Evolutionary conservation across 192 early-diverging fungal genomes (phyloP), one percentile per base, ranked within the genome.

Genomic region (Dissophora globulifera): DNA sequence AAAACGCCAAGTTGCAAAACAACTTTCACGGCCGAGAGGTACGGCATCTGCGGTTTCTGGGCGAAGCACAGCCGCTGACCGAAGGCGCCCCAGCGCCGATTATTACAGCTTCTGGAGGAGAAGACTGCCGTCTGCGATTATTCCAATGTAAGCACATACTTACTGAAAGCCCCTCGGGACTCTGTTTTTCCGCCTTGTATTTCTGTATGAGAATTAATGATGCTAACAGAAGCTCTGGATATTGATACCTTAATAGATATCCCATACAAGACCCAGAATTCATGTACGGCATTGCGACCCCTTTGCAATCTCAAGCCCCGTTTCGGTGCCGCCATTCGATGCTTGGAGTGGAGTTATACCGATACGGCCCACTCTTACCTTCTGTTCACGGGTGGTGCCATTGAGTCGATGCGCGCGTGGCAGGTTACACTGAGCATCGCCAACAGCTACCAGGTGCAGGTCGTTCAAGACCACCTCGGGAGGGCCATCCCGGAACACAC

Each of bases 1-100:
- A 79, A 22, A 84, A 88, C n/a, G 85, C 81, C 23, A 88, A 86
- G 26, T 48, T 90, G 50, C 81, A 87, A 64, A 80, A 84, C 32
- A 83, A 83, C 51, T 87, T 81, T 53, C 86, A 92, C 64, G 90
- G 89, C 17, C 70, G 84, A 16, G 91, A 93, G 47, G 85, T 86
- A 16, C 79, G 91, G 13, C 83, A 83, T 0, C 58, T 90, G 25
- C 53, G 76, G 46, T 88, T 83, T 59, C 43, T 89, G 23, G 45
- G 19, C 33, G 51, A 61, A 11, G 65, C 66, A 33, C 51, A 10
- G 26, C 61, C 82, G n/a, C 19, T 63, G 51, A 25, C 42, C 50
- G 54, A 51, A 25, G 58, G 40, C 10, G 33, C 38, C 8, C 57
- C 47, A 20, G 50, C 62, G 6, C 82, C 83, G 9, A 64, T 85